Evolutionary conservation across 1,139 yeast genomes (phyloP).

Genomic region (Diutina sp.): DNA sequence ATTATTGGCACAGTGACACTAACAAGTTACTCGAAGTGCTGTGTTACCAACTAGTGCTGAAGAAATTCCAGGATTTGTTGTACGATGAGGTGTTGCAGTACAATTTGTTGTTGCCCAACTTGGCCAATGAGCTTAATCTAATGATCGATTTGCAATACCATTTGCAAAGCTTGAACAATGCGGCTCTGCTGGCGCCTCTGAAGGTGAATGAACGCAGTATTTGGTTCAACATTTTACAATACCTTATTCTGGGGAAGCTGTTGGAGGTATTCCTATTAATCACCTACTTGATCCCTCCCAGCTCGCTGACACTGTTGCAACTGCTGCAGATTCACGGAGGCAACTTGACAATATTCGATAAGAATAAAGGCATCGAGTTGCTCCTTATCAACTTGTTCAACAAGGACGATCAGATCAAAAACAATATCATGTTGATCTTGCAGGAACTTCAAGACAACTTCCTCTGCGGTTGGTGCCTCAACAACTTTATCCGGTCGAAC

Average conservation of each 20-base stretch:
- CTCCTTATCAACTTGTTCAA: conserved; percentile 32
- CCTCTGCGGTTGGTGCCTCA: conserved; percentile 35
- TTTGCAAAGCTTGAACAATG: conserved; percentile 22
- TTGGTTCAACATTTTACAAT: conserved; percentile 34
- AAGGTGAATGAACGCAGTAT: conserved; percentile 23
- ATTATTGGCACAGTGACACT: conserved; percentile 31
- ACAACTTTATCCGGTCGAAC: conserved; percentile 24
- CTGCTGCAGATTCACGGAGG: conserved; percentile 29
- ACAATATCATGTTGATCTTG: conserved; percentile 29
- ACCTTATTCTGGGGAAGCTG: conserved; percentile 31
- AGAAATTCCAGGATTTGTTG: conserved; percentile 24
- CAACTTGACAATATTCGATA: conserved; percentile 30
- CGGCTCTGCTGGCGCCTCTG: conserved; percentile 5
- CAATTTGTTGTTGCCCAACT: conserved; percentile 22
- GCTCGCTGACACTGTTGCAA: conserved; percentile 27
- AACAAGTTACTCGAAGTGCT: conserved; percentile 28
- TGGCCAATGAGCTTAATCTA: conserved; percentile 28
- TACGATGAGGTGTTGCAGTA: conserved; percentile 22
- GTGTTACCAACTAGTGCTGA: conserved; percentile 28
- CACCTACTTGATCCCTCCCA: conserved; percentile 34
- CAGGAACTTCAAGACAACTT: conserved; percentile 34
- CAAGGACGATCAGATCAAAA: conserved; percentile 30
- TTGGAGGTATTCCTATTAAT: conserved; percentile 27
- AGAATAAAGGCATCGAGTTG: conserved; percentile 37
- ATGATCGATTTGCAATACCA: conserved; percentile 35